These are phyloP conservation scores for Kazachstania psychrophila DNA, from an alignment of 805 yeast species.

Conservation along the genomic window DNA sequence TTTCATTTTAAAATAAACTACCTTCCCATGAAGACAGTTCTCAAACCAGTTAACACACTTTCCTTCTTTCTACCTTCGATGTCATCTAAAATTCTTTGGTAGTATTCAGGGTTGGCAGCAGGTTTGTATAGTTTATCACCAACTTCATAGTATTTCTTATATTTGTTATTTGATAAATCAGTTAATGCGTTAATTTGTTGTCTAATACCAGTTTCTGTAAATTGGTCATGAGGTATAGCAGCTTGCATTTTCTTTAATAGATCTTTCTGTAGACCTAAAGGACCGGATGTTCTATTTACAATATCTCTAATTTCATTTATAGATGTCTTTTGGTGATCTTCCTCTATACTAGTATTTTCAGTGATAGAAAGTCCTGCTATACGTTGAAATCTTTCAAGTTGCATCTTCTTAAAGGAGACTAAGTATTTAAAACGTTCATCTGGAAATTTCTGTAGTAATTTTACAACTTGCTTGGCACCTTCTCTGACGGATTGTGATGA, in stretches of 20 bases:
- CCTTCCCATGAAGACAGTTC: constrained; percentile 70
- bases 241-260: constrained; percentile 36
- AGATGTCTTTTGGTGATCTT: constrained; percentile 28
- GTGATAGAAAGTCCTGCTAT: constrained; percentile 38
- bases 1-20: constrained; percentile 15
- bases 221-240: constrained; percentile 40
- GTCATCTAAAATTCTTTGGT: constrained; percentile 59
- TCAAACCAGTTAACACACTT: constrained; percentile 52
- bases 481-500: constrained; percentile 31
- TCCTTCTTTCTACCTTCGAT: constrained; percentile 65
- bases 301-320: constrained; percentile 35
- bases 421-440: constrained; percentile 59
- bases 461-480: constrained; percentile 48
- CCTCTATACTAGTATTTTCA: constrained; percentile 21
- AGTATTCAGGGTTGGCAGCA: constrained; percentile 78
- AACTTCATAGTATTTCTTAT: constrained; percentile 51
- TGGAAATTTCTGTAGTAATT: constrained; percentile 53
- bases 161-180: constrained; percentile 50
- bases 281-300: constrained; percentile 29
- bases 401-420: constrained; percentile 60
- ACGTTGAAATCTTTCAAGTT: constrained; percentile 46
- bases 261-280: constrained; percentile 39
- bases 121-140: constrained; percentile 64
- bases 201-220: constrained; percentile 38
- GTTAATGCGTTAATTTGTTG: constrained; percentile 52